These are phyloP conservation scores for Pinus albicaulis DNA, from an alignment of 75 land plant genomes.

Conservation along the genomic window DNA sequence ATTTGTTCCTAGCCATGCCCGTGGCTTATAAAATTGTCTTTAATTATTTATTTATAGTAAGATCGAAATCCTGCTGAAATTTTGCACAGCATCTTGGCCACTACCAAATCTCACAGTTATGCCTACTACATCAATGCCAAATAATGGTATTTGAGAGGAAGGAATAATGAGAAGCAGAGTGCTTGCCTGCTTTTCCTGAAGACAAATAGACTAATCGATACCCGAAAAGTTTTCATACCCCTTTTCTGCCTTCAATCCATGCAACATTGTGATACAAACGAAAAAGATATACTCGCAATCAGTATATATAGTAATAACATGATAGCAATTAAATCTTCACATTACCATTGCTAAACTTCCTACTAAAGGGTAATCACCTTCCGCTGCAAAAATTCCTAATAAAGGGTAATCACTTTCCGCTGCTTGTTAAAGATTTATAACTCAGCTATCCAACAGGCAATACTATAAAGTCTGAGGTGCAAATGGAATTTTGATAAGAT, in stretches of 20 bases:
- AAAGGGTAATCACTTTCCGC: background rate
- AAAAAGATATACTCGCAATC: background rate
- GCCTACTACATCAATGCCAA: background rate
- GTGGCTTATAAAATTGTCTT: too few species aligned
- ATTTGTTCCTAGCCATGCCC: too few species aligned
- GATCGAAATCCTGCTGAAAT: too few species aligned
- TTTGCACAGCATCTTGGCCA: background rate
- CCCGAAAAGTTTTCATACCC: background rate
- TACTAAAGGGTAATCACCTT: too few species aligned
- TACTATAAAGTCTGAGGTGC: background rate
- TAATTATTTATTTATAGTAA: too few species aligned
- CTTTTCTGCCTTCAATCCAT: background rate
- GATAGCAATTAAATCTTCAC: background rate
- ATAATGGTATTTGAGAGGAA: background rate
- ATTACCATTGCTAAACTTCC: too few species aligned
- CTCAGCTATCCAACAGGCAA: background rate
- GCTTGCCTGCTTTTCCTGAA: too few species aligned
- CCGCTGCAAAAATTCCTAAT: too few species aligned
- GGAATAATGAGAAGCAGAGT: background rate
- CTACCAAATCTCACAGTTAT: background rate
- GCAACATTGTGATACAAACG: background rate
- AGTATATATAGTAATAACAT: background rate
- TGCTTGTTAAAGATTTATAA: background rate
- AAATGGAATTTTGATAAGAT: background rate
- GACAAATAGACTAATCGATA: background rate